Conservation (phyloP, 2,329 filamentous ascomycete genomes). For the Colletotrichum magnum region DNA sequence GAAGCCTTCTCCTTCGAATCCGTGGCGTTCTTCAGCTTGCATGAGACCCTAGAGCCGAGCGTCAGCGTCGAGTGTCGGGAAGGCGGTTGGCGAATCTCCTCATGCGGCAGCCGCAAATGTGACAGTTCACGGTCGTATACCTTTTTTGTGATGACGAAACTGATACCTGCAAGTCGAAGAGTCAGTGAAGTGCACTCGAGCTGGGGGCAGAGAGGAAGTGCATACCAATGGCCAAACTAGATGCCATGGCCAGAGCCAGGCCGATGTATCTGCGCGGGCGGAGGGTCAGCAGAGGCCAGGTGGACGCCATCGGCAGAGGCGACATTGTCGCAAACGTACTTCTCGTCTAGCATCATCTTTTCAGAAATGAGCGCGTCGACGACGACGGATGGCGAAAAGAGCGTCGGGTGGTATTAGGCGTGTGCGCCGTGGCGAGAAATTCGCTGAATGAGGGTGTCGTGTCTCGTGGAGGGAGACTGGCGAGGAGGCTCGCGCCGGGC, state of each 20-base stretch:
- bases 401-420: slow-evolving; percentile 17
- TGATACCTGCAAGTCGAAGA: slow-evolving; percentile 74
- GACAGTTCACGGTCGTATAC: slow-evolving; percentile 61
- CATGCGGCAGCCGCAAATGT: slow-evolving; percentile 9
- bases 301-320: slow-evolving; percentile 7
- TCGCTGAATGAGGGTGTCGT: slow-evolving; percentile 35
- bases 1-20: slow-evolving; percentile 97
- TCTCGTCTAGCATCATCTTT: slow-evolving; percentile 42
- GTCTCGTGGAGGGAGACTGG: slow-evolving; percentile 34
- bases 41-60: slow-evolving; percentile 78
- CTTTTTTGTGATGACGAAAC: slow-evolving; percentile 99
- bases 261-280: slow-evolving; percentile 76
- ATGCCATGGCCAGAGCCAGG: slow-evolving; percentile 80
- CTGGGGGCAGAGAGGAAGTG: slow-evolving; percentile 9
- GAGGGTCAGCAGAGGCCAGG: slow-evolving; percentile 49
- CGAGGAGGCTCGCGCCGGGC: slow-evolving; percentile 45
- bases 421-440: slow-evolving; percentile 28
- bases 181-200: slow-evolving; percentile 41
- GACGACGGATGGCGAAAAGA: slow-evolving; percentile 30
- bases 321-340: slow-evolving; percentile 41
- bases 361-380: slow-evolving; percentile 37
- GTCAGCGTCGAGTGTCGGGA: slow-evolving; percentile 41
- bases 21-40: slow-evolving; percentile 90
- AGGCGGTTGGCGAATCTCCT: slow-evolving; percentile 6
- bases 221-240: slow-evolving; percentile 82